These are phyloP conservation scores for Nicotiana knightiana DNA, from an alignment of 257 asterid species.

Conservation along the genomic window DNA sequence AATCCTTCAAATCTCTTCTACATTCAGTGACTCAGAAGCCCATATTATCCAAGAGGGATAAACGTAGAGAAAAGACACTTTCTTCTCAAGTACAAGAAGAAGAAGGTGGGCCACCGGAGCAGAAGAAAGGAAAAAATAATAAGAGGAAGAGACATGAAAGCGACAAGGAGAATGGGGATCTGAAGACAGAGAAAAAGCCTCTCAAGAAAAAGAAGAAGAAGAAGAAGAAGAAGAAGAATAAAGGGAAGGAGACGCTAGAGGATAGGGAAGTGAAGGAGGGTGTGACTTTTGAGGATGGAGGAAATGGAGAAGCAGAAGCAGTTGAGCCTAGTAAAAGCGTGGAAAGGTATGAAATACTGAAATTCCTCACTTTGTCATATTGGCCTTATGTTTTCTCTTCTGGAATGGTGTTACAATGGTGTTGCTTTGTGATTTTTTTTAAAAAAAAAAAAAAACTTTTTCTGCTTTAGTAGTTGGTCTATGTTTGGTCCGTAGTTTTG, in stretches of 20 bases:
- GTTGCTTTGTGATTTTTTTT: neutral
- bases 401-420: constrained; percentile 14
- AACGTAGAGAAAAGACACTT: constrained; percentile 35
- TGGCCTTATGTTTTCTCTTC: neutral
- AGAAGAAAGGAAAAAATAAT: constrained; percentile 37
- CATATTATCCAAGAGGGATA: constrained; percentile 51
- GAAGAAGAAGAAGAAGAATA: constrained; percentile 19
- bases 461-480: neutral
- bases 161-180: constrained; percentile 21
- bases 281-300: constrained; percentile 17
- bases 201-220: constrained; percentile 32
- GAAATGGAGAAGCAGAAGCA: constrained; percentile 18
- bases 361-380: neutral
- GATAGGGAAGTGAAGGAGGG: constrained; percentile 11
- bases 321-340: constrained; percentile 10
- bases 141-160: constrained; percentile 26
- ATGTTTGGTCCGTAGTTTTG: neutral
- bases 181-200: constrained; percentile 26
- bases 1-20: constrained; percentile 15
- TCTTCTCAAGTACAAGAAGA: constrained; percentile 19
- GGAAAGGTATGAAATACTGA: constrained; percentile 26
- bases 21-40: constrained; percentile 20
- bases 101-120: constrained; percentile 19
- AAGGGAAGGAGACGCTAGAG: neutral
- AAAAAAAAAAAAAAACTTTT: neutral